A percentile compares a stretch with the other conserved stretches of the same genome.
Conservation (phyloP, 441 rosid genomes). For the Populus hybrid region DNA sequence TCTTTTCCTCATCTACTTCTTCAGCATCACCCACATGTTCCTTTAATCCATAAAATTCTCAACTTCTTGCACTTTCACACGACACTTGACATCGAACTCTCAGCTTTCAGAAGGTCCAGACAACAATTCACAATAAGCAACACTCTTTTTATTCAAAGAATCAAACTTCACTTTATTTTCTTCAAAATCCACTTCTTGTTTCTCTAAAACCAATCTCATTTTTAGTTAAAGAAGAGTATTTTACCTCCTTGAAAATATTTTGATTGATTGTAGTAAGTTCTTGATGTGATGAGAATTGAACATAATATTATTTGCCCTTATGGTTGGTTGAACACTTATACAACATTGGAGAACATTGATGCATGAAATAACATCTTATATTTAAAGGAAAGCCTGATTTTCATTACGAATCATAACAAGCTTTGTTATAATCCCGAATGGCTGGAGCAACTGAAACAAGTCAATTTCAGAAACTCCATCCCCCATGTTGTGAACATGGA, state of each 20-base stretch:
- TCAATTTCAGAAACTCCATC: too few species aligned
- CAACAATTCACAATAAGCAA: constrained; percentile 15
- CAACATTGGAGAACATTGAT: too few species aligned
- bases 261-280: too few species aligned
- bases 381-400: too few species aligned
- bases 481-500: too few species aligned
- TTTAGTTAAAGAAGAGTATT: constrained; percentile 19
- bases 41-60: constrained; percentile 5
- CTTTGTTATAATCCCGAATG: too few species aligned
- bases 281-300: too few species aligned
- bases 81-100: constrained; percentile 16
- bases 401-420: too few species aligned
- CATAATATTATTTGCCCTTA: too few species aligned
- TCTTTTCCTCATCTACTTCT: not conserved
- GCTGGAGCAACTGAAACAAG: too few species aligned
- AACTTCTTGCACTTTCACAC: constrained; percentile 13
- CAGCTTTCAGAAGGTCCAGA: constrained; percentile 11
- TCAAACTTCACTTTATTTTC: not conserved
- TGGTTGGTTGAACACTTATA: too few species aligned
- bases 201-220: not conserved
- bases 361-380: too few species aligned
- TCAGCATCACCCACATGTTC: not conserved
- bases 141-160: constrained; percentile 24
- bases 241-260: not conserved
- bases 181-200: constrained; percentile 4